Base-by-base conservation (phyloP, 202 grass and related monocot genomes). In the Schoenoplectus tabernaemontani region DNA sequence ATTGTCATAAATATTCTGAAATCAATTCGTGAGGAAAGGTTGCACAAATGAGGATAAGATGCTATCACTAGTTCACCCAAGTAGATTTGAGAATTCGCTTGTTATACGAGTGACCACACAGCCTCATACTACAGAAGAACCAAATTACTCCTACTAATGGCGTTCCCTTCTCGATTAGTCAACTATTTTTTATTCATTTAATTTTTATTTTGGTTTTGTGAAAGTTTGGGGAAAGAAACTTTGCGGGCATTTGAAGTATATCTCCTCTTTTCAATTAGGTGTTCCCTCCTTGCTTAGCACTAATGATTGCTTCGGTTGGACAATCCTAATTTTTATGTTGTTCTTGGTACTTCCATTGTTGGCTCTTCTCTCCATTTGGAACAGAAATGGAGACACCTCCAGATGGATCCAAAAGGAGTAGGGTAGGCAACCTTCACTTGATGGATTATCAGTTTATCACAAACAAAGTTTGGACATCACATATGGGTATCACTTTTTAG, bases 171-270 rank as follows among this genome's bases (percentile, higher is more conserved):
- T 33, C 4, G 44, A 53, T 73, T 73, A 73, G 69, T 73, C 44
- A 73, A 73, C 69, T 9, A 48, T 6, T 71, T 48, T 47, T 48
- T 32, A 50, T 48, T 48, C 42, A 50, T 11, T 22, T 43, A 11
- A 26, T 30, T 23, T 51, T 24, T 17, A 32, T 72, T 30, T 30
- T 15, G 3, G 4, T 73, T 50, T 73, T 50, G 9, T 33, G 46
- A 73, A 73, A 47, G 43, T 48, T 72, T 72, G 42, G 12, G 68
- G 17, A 42, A 78, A 59, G 1, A 78, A 24, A 39, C 53, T 78
- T 78, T 59, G 53, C 53, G 75, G 75, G 17, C 20, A 59, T 78
- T 38, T 26, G 37, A 78, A 78, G 75, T 34, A 34, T 34, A 34
- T 54, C 71, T 56, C 28, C 37, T 71, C 16, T 46, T 56, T 56